A percentile compares a stretch with the other conserved stretches of the same genome.
Conservation (phyloP, 768 basidiomycete species). For the Mrakia hoshinonis region DNA sequence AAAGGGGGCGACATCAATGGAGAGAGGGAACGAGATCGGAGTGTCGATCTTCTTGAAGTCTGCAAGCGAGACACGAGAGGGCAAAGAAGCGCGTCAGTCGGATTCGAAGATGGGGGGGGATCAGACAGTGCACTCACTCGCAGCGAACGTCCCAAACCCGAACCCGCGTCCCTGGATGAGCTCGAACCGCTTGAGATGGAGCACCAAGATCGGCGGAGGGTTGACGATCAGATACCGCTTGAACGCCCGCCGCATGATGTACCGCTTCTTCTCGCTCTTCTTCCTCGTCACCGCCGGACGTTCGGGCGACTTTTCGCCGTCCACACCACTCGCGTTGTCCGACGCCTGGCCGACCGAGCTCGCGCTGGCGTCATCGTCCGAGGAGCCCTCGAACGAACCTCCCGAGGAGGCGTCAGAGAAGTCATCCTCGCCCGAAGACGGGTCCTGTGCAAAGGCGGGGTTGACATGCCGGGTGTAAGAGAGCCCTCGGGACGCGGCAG, state of each 20-base stretch:
- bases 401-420: constrained; percentile 22
- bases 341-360: not conserved
- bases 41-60: constrained; percentile 75
- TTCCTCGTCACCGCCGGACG: not conserved
- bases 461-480: constrained; percentile 22
- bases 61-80: constrained; percentile 45
- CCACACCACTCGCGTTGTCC: not conserved
- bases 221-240: constrained; percentile 87
- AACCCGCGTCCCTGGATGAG: constrained; percentile 45
- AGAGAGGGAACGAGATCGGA: constrained; percentile 79
- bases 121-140: constrained; percentile 17
- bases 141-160: constrained; percentile 25
- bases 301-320: not conserved
- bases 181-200: constrained; percentile 92
- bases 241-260: constrained; percentile 72
- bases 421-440: constrained; percentile 11
- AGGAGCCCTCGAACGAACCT: not conserved
- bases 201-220: constrained; percentile 77
- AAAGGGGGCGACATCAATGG: constrained; percentile 74
- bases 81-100: not conserved
- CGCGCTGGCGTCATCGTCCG: constrained; percentile 4
- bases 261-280: not conserved
- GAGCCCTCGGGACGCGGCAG: constrained; percentile 4
- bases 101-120: not conserved
- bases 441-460: constrained; percentile 10